Percentiles rank a stretch among this genome's conserved stretches.
Evolutionary conservation across 345 rosid genomes (phyloP).

Genomic region (Heritiera fomes): DNA sequence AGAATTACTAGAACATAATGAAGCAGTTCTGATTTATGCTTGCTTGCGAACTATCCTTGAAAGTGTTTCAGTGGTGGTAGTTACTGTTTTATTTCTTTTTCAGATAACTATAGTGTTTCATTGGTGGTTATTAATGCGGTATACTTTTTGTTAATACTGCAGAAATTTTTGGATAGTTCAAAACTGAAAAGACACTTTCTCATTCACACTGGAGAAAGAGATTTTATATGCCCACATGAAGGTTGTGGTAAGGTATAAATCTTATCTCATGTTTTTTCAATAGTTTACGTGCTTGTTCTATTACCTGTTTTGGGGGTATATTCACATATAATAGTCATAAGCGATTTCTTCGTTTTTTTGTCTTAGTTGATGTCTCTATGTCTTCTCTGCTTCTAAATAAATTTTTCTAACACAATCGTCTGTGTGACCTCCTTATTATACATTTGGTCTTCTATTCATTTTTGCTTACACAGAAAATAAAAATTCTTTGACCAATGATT

Average conservation of each 20-base stretch:
- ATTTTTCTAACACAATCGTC: not conserved
- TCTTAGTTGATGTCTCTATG: not conserved
- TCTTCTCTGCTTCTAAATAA: not conserved
- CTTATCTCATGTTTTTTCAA: not conserved
- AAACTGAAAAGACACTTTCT: conserved; percentile 93
- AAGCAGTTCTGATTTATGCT: not conserved
- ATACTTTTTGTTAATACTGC: conserved; percentile 36
- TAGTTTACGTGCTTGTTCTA: not conserved
- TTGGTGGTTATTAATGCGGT: not conserved
- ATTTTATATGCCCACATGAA: conserved; percentile 83
- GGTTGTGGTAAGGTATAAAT: conserved; percentile 94
- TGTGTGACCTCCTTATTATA: not conserved
- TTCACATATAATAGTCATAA: not conserved
- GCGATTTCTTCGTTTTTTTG: not conserved
- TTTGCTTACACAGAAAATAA: not conserved
- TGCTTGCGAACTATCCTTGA: not conserved
- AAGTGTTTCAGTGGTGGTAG: not conserved
- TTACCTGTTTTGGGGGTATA: not conserved
- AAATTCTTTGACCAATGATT: not conserved
- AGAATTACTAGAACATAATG: not conserved
- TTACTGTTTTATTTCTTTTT: not conserved
- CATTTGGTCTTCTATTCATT: not conserved
- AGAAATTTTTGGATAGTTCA: conserved; percentile 99
- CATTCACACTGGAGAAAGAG: conserved; percentile 93
- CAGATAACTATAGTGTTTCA: not conserved